These are phyloP conservation scores for Neofusicoccum ribis DNA, from an alignment of 2,329 filamentous ascomycete species.

Conservation along the genomic window DNA sequence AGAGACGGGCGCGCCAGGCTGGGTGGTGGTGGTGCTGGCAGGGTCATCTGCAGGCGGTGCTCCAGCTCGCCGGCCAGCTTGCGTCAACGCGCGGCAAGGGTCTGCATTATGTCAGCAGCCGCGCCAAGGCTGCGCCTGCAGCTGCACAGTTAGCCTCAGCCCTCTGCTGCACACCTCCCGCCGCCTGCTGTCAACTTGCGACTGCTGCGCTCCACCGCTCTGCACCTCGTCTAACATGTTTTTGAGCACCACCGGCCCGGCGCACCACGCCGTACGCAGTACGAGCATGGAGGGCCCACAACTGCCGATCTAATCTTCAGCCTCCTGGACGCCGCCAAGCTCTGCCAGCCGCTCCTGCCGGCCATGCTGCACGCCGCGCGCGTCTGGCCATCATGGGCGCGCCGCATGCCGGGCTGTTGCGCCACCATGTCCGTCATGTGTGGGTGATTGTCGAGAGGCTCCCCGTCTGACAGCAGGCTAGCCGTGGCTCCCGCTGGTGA, in stretches of 20 bases:
- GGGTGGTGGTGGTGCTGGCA: not conserved
- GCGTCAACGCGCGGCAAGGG: slow-evolving; percentile 11
- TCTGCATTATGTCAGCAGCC: slow-evolving; percentile 7
- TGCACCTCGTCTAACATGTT: too few relatives aligned
- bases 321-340: not conserved
- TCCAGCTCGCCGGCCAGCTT: slow-evolving; percentile 12
- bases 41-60: slow-evolving; percentile 4
- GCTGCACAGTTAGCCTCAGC: not conserved
- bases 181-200: not conserved
- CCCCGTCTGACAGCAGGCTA: not conserved
- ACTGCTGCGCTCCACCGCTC: not conserved
- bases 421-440: not conserved
- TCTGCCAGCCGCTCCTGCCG: not conserved
- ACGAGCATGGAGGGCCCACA: not conserved
- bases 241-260: too few relatives aligned
- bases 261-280: too few relatives aligned
- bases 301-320: not conserved
- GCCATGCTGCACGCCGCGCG: not conserved
- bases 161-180: not conserved
- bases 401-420: not conserved
- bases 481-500: not conserved
- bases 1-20: not conserved
- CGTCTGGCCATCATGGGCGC: not conserved
- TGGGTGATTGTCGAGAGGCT: slow-evolving; percentile 3
- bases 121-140: not conserved